Base-by-base conservation (phyloP, 139 green algal species). In the Chlorella sp. region DNA sequence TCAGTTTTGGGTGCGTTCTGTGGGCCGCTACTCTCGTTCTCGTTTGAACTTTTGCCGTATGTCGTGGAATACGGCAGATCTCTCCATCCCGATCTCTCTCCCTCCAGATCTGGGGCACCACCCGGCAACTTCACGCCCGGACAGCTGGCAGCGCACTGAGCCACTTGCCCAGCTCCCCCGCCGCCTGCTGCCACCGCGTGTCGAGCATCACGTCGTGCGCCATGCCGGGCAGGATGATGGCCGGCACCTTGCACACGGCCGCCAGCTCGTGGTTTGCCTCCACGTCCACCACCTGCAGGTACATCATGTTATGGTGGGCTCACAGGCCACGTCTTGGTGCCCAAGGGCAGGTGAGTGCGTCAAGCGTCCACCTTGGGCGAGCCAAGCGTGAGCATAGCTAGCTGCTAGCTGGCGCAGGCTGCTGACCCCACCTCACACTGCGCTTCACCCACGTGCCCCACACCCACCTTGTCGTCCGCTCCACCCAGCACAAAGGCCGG, bases 171-270 rank as follows among this genome's bases (percentile, higher is more conserved):
- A n/a, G n/a, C n/a, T n/a, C n/a, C n/a, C n/a, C n/a, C n/a, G n/a
- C n/a, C n/a, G n/a, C n/a, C n/a, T n/a, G n/a, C n/a, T n/a, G n/a
- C n/a, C n/a, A n/a, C n/a, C n/a, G n/a, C n/a, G n/a, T n/a, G n/a
- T n/a, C n/a, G n/a, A 97, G 82, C 93, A 97, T 97, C 31, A 88
- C 70, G 77, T 97, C 93, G 67, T 97, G 93, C 5, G 89, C 91
- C 61, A 89, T 79, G 24, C 72, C 35, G 2, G 66, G 34, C 51
- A 94, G 74, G n/a, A 93, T 66, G 4, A 88, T 60, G 0, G 83
- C 77, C 23, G 64, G 20, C 5, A 79, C 80, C 26, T 75, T 69
- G 70, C 85, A 93, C 69, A 82, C 85, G 1, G 35, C 67, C 23
- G 81, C 86, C 29, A 86, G 79, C 75, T 93, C 88, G 70, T 84